A percentile compares a stretch with the other conserved stretches of the same genome.
Conservation (phyloP, 495 filamentous ascomycete species). For the Aspergillus haitiensis region DNA sequence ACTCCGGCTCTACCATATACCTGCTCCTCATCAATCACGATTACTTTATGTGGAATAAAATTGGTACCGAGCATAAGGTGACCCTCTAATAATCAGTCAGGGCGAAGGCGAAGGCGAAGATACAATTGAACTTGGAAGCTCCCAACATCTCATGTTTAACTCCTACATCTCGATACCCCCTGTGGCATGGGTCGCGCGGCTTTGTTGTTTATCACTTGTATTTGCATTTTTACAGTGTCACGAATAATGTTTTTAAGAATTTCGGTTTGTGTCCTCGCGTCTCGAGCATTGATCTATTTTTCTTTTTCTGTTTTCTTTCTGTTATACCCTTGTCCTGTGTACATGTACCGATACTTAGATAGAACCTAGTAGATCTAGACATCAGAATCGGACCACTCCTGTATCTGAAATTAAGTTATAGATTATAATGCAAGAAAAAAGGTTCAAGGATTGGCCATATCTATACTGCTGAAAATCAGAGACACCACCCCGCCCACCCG, state of each 20-base stretch:
- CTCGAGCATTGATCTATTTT: background rate
- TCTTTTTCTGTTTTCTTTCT: background rate
- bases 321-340: constrained; percentile 23
- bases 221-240: constrained; percentile 7
- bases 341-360: constrained; percentile 21
- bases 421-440: background rate
- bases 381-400: constrained; percentile 11
- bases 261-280: background rate
- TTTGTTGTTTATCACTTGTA: too few species aligned
- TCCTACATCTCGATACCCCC: too few species aligned
- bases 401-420: background rate
- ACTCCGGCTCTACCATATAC: too few species aligned
- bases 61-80: too few species aligned
- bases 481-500: background rate
- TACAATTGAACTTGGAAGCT: too few species aligned
- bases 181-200: too few species aligned
- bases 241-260: constrained; percentile 15
- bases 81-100: too few species aligned
- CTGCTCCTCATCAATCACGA: too few species aligned
- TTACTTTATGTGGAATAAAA: too few species aligned
- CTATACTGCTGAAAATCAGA: constrained; percentile 1
- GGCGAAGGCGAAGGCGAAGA: too few species aligned
- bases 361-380: constrained; percentile 21
- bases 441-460: background rate
- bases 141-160: too few species aligned